A percentile compares a stretch with the other conserved stretches of the same genome.
Conservation (phyloP, 192 early-diverging fungal genomes). For the Cladochytrium replicatum region DNA sequence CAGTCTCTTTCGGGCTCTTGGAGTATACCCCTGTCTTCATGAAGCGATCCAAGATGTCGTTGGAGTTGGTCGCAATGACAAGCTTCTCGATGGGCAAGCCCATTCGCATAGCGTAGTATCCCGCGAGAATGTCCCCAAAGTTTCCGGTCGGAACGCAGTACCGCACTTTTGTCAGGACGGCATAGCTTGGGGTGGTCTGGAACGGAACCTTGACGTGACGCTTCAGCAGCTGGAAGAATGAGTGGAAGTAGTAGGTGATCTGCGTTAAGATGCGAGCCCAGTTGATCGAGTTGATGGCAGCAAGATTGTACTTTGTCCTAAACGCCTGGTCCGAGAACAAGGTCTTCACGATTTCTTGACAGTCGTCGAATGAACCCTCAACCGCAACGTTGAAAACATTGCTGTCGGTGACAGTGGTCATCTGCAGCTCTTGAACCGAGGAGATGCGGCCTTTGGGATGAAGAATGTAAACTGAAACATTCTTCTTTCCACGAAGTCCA, state of each 20-base stretch:
- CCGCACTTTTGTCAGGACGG: conserved; percentile 17
- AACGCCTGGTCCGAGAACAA: conserved; percentile 73
- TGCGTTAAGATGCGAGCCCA: conserved; percentile 97
- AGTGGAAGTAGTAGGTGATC: conserved; percentile 91
- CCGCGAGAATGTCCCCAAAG: conserved; percentile 88
- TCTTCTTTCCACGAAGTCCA: conserved; percentile 84
- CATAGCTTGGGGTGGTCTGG: not conserved
- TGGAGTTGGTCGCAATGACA: conserved; percentile 90
- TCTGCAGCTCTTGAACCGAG: conserved; percentile 95
- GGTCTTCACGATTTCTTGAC: conserved; percentile 88
- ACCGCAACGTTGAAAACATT: conserved; percentile 94
- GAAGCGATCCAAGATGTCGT: conserved; percentile 97
- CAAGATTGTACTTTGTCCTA: conserved; percentile 65
- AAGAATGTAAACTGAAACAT: conserved; percentile 87
- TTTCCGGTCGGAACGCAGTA: conserved; percentile 96
- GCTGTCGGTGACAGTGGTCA: conserved; percentile 87
- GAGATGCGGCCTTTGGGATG: conserved; percentile 84
- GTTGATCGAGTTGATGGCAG: conserved; percentile 98
- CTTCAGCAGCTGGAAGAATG: conserved; percentile 57
- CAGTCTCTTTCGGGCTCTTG: conserved; percentile 50
- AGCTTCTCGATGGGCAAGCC: conserved; percentile 79
- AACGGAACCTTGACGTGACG: not conserved
- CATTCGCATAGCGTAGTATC: conserved; percentile 83
- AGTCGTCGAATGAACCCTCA: conserved; percentile 94
- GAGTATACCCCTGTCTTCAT: conserved; percentile 72